Base-by-base conservation (phyloP, 306 rosid species). In the Dalbergia cochinchinensis region DNA sequence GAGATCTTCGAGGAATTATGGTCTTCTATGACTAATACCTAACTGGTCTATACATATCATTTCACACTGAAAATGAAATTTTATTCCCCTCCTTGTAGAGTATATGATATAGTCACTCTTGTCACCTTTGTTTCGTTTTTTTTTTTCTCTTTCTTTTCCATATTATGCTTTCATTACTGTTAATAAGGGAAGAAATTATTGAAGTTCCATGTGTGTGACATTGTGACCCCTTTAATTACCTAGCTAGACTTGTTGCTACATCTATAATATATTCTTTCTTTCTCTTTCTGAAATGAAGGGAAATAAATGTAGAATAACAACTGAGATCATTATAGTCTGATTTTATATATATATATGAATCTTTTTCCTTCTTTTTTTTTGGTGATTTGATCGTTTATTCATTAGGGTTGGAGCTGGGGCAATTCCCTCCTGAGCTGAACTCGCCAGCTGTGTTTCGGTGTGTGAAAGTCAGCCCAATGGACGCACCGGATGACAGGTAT, bases 381-480 rank as follows among this genome's bases (percentile, higher is more conserved):
- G 15, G n/a, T 69, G 31, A 44, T 57, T 41, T 61, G 3, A n/a
- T 62, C 47, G 26, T 35, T 42, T 34, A 58, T 68, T 14, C 2
- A 73, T 82, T 95, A 95, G 99, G 99, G 98, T 91, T 96, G 87
- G 98, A 96, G 67, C 83, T 96, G 78, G 86, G 92, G 33, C 88
- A 84, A 53, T 93, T 93, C 55, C 99, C 99, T 58, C 75, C 97
- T 0, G 99, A 96, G 69, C 83, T 96, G 77, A 96, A 86, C 66
- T 96, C 98, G 3, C 80, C 94, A 19, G 99, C 99, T 4, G 84
- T 89, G 66, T 96, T 96, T 47, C 94, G 97, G 16, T 96, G 99
- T 64, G 98, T 96, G 39, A 90, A 77, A 82, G 97, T 96, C 16
- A 96, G 92, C 79, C 87, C 97, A 34, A 84, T 96, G 90, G 96